Conservation (phyloP, 352 stramenopile species). For the Peronospora destructor region DNA sequence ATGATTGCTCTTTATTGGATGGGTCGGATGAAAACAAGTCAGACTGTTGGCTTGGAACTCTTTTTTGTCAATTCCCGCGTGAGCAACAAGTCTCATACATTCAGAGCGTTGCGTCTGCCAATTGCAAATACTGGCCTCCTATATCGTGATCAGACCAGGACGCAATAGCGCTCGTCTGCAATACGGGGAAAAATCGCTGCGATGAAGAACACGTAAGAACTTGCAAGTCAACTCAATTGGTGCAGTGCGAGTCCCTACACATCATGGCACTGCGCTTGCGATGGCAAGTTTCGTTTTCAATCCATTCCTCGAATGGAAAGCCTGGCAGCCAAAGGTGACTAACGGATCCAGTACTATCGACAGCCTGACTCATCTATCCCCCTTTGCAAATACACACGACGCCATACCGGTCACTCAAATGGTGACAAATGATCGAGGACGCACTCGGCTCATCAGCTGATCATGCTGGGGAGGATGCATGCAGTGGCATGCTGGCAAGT, state of each 20-base stretch:
- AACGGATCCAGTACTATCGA: not conserved
- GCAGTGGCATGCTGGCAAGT: too few species aligned
- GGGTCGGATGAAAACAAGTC: too few species aligned
- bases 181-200: not conserved
- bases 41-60: too few species aligned
- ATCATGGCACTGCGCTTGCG: not conserved
- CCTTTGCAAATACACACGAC: too few species aligned
- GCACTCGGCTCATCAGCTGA: not conserved
- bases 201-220: too few species aligned
- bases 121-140: not conserved
- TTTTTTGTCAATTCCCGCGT: too few species aligned
- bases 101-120: not conserved
- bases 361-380: not conserved
- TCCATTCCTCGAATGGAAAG: constrained; percentile 3
- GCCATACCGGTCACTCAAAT: not conserved
- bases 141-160: not conserved
- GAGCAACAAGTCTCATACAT: too few species aligned
- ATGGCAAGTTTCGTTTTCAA: not conserved
- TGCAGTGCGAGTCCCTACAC: not conserved
- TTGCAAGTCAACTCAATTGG: too few species aligned
- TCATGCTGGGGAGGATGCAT: too few species aligned
- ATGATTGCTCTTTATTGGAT: too few species aligned
- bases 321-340: not conserved
- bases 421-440: not conserved
- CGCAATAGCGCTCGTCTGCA: not conserved